These are phyloP conservation scores for Lasiodiplodia hormozganensis DNA, from an alignment of 2,329 filamentous ascomycete species.

Conservation along the genomic window DNA sequence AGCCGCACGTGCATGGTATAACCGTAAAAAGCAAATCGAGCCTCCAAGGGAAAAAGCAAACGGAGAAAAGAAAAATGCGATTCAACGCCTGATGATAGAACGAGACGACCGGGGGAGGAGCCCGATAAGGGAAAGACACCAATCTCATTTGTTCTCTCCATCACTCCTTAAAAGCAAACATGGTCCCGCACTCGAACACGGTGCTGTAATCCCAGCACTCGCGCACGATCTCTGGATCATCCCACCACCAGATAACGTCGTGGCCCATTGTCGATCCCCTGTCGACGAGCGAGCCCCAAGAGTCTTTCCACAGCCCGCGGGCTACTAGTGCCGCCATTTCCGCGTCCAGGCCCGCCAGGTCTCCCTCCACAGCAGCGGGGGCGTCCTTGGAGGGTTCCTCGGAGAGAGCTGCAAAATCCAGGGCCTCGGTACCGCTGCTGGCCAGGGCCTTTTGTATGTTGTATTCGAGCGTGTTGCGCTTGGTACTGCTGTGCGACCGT, in stretches of 20 bases:
- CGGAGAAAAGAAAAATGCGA: background rate
- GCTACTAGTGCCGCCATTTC: conserved; percentile 46
- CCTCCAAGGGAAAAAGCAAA: conserved; percentile 1
- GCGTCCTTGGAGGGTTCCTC: conserved; percentile 1
- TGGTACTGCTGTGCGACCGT: conserved; percentile 1
- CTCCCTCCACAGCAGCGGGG: background rate
- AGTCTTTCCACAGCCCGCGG: conserved; percentile 46
- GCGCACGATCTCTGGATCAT: conserved; percentile 44
- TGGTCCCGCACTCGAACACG: conserved; percentile 45
- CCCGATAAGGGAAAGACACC: background rate
- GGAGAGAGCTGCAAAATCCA: conserved; percentile 1
- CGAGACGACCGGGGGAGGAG: background rate
- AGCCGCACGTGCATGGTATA: conserved; percentile 6
- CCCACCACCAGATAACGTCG: conserved; percentile 46
- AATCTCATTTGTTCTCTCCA: background rate
- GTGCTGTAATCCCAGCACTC: conserved; percentile 46
- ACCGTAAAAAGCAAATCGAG: background rate
- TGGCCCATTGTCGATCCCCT: conserved; percentile 30
- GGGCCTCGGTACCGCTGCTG: background rate
- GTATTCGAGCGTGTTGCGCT: conserved; percentile 9
- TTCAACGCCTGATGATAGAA: background rate
- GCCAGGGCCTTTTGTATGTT: conserved; percentile 9
- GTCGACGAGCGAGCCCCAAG: conserved; percentile 47
- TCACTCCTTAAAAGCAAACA: conserved; percentile 44
- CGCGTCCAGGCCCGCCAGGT: conserved; percentile 35